Conservation (phyloP, 2,329 filamentous ascomycete genomes). For the Ophiosphaerella korrae region DNA sequence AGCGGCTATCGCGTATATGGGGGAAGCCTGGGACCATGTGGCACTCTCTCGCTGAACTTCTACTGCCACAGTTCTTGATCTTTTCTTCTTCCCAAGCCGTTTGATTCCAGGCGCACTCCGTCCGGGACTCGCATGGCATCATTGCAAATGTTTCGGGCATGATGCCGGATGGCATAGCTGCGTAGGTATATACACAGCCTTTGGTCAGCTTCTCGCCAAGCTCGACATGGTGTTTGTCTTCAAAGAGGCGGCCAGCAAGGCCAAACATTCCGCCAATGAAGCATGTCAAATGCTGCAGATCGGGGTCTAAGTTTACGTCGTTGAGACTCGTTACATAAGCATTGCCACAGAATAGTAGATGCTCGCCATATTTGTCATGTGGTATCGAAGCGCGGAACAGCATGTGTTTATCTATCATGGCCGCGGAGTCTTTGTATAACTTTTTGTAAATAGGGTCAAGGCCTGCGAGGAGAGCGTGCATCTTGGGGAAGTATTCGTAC, state of each 20-base stretch:
- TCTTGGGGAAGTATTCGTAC: slow-evolving; percentile 48
- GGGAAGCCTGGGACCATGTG: slow-evolving; percentile 49
- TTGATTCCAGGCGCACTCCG: slow-evolving; percentile 59
- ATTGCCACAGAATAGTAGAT: slow-evolving; percentile 44
- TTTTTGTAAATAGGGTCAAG: slow-evolving; percentile 54
- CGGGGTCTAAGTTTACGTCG: slow-evolving; percentile 45
- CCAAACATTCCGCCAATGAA: slow-evolving; percentile 68
- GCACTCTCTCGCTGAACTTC: slow-evolving; percentile 19
- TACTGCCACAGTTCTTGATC: slow-evolving; percentile 17
- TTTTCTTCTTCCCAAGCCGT: slow-evolving; percentile 54
- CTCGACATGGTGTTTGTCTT: slow-evolving; percentile 57
- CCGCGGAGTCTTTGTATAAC: slow-evolving; percentile 60
- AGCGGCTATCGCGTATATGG: slow-evolving; percentile 48
- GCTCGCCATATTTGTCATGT: slow-evolving; percentile 25
- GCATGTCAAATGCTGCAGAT: slow-evolving; percentile 64
- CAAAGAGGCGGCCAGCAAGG: slow-evolving; percentile 62
- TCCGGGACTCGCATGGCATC: slow-evolving; percentile 52
- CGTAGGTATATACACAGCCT: slow-evolving; percentile 66
- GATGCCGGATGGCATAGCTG: slow-evolving; percentile 60
- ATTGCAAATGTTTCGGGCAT: slow-evolving; percentile 65
- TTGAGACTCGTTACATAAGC: slow-evolving; percentile 28
- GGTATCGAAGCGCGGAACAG: slow-evolving; percentile 54
- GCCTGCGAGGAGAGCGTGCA: slow-evolving; percentile 46
- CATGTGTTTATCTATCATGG: slow-evolving; percentile 53
- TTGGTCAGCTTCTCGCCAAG: slow-evolving; percentile 64